phyloP scores from a whole-genome alignment of 495 filamentous ascomycete genomes.

The Echria macrotheca region DNA sequence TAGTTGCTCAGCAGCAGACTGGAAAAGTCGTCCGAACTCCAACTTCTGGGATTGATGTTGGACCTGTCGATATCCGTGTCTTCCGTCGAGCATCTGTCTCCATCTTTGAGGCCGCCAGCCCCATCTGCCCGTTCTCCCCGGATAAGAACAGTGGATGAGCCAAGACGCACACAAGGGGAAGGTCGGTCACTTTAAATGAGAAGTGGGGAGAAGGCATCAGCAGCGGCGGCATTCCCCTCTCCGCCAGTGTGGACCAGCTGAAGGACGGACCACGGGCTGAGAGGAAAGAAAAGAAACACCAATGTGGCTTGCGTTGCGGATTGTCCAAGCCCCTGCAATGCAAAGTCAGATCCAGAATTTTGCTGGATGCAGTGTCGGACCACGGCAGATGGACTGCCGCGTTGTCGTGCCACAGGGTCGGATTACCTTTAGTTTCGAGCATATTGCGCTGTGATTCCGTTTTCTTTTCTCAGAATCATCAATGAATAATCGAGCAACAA shows the following conservation, averaged over 20 bases:
- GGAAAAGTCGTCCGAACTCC: too few species aligned
- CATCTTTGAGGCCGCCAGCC: too few species aligned
- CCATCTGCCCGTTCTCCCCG: background rate
- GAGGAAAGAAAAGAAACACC: too few species aligned
- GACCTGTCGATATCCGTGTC: too few species aligned
- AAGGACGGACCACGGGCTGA: too few species aligned
- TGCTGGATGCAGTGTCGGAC: background rate
- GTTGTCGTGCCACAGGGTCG: background rate
- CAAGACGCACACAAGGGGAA: slow-evolving; percentile 3
- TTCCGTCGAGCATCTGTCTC: too few species aligned
- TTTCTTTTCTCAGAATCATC: background rate
- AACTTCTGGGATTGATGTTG: too few species aligned
- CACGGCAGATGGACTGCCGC: background rate
- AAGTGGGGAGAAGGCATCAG: slow-evolving; percentile 7
- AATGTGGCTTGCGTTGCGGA: slow-evolving; percentile 1
- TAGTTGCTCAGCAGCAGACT: too few species aligned
- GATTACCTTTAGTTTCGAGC: background rate
- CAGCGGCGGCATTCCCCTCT: background rate
- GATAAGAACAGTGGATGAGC: background rate
- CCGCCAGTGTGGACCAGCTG: background rate
- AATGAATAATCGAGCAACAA: too few species aligned
- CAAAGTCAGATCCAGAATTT: background rate
- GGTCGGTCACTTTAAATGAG: slow-evolving; percentile 15
- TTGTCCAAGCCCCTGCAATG: too few species aligned
- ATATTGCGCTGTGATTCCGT: background rate